Evolutionary conservation across 805 yeast species (phyloP).

Genomic region (Candida insectorum): DNA sequence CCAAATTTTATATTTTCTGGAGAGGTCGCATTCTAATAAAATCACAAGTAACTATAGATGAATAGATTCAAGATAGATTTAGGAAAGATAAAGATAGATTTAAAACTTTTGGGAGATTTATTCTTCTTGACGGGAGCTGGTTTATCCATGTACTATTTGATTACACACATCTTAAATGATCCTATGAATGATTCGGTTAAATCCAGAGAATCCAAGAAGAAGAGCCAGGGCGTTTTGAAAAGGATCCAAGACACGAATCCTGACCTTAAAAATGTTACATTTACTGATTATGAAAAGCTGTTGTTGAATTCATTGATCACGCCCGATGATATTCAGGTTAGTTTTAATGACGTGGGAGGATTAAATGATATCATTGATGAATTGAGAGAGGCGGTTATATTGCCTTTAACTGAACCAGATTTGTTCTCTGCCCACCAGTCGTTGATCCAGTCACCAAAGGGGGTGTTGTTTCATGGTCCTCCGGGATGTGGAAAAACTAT

Average conservation of each 20-base stretch:
- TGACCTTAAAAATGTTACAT: slow-evolving; percentile 43
- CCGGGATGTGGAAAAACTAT: slow-evolving; percentile 98
- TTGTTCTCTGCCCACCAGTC: slow-evolving; percentile 64
- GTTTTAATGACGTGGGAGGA: slow-evolving; percentile 87
- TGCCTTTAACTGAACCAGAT: slow-evolving; percentile 76
- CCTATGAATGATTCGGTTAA: slow-evolving; percentile 27
- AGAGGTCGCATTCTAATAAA: not conserved
- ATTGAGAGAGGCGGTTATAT: slow-evolving; percentile 79
- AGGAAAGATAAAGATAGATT: slow-evolving; percentile 36
- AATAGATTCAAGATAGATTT: slow-evolving; percentile 32
- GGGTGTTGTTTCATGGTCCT: slow-evolving; percentile 89
- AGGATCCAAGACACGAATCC: slow-evolving; percentile 52
- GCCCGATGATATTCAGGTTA: slow-evolving; percentile 76
- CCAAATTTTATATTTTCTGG: not conserved
- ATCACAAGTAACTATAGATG: slow-evolving; percentile 15
- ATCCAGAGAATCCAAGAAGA: slow-evolving; percentile 63
- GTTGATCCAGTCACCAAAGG: slow-evolving; percentile 87
- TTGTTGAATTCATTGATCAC: slow-evolving; percentile 75
- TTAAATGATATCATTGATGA: slow-evolving; percentile 79
- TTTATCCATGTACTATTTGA: slow-evolving; percentile 63
- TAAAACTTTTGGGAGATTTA: slow-evolving; percentile 40
- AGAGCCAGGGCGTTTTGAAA: slow-evolving; percentile 44
- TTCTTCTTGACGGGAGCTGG: slow-evolving; percentile 56
- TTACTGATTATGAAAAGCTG: slow-evolving; percentile 74
- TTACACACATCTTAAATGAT: slow-evolving; percentile 40